Base-by-base conservation (phyloP, 2,329 filamentous ascomycete species). In the Chaetomium sp. region DNA sequence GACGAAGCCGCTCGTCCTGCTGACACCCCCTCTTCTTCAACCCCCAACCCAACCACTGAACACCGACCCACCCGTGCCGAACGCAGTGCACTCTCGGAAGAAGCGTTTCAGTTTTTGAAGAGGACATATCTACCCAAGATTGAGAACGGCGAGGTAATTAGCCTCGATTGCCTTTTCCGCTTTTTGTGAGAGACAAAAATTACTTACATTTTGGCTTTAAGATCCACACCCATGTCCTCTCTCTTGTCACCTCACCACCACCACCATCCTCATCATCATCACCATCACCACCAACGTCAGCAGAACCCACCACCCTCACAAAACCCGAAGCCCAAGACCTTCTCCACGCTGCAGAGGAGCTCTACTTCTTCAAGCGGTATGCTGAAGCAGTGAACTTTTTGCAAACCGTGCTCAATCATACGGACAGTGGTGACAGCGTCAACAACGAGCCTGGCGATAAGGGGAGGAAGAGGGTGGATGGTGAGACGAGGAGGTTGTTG, bases 281-380 rank as follows among this genome's bases (percentile, higher is more conserved):
- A 42, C 11, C 40, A 9, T 6, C 6, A 42, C 6, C 40, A 14
- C 1, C 12, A 38, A 2, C 37, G 4, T 4, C 37, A 38, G 37
- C 8, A 38, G 8, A 38, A 38, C 37, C 8, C 40, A 68, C 32
- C 7, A 41, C 46, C 5, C 49, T 58, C 14, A 19, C 71, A 36
- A 83, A 82, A 62, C 73, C 72, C 43, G 71, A 75, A 37, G 69
- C 72, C 1, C 78, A 82, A 59, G 72, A 77, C n/a, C 61, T 79
- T 8, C 56, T 81, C 19, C 79, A 82, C 62, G 80, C 79, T 0
- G 76, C 79, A 6, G 79, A 82, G 64, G 80, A 83, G 66, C 70
- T 82, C 45, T 82, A 82, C 62, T 82, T 79, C 65, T 77, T 77
- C 60, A 67, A 72, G 5, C 68, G 74, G 37, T 82, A 74, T 55